Percentiles rank a stretch among this genome's conserved stretches.
These are phyloP conservation scores for Plantago coronopus DNA, from an alignment of 305 asterid species.

Conservation along the genomic window DNA sequence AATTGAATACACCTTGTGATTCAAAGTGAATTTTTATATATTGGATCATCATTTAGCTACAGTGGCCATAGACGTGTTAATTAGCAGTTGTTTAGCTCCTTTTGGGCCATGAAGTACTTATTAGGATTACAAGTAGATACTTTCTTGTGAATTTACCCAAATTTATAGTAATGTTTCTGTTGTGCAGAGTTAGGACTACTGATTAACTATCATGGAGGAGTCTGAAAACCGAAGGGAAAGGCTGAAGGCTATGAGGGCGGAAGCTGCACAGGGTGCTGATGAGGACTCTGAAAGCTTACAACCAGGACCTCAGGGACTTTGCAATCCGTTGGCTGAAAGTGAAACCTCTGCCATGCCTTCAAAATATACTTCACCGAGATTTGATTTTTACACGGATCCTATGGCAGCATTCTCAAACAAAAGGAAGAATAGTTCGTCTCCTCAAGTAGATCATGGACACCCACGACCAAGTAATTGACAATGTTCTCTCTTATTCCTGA, in stretches of 20 bases:
- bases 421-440: neutral
- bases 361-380: neutral
- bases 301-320: neutral
- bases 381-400: slow-evolving; percentile 10
- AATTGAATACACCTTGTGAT: no score
- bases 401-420: slow-evolving; percentile 1
- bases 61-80: no score
- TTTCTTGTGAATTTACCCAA: neutral
- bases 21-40: no score
- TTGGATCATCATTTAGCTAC: no score
- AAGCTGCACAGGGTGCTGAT: neutral
- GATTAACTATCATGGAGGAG: neutral
- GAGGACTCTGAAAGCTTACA: neutral
- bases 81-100: no score
- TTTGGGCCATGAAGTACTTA: no score
- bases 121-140: no score
- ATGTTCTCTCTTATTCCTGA: neutral
- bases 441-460: slow-evolving; percentile 1
- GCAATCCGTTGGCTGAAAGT: slow-evolving; percentile 1
- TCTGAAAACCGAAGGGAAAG: slow-evolving; percentile 7
- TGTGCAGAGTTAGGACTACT: neutral
- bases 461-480: neutral
- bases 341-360: neutral
- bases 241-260: slow-evolving; percentile 1
- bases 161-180: neutral